These are phyloP conservation scores for Sordariomycetes sp. DNA, from an alignment of 2,329 filamentous ascomycete genomes.

Conservation along the genomic window DNA sequence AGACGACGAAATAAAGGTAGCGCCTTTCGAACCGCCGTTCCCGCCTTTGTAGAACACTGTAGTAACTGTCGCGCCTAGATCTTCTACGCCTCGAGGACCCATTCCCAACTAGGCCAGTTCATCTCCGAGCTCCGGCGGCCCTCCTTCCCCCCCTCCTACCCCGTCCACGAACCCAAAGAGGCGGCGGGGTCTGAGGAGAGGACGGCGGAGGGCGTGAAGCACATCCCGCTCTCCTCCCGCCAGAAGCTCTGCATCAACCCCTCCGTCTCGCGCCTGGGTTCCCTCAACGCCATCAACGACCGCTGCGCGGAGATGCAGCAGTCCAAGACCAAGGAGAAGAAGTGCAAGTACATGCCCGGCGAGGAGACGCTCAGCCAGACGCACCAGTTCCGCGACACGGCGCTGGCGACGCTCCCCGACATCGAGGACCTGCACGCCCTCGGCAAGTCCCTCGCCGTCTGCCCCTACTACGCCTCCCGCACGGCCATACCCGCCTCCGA, in stretches of 20 bases:
- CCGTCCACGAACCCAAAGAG: slow-evolving; percentile 14
- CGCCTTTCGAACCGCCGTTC: not conserved
- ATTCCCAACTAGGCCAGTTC: slow-evolving; percentile 86
- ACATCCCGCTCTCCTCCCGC: slow-evolving; percentile 73
- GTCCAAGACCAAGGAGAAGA: slow-evolving; percentile 43
- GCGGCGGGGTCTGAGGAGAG: not conserved
- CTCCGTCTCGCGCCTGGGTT: slow-evolving; percentile 60
- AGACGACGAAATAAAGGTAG: slow-evolving; percentile 58
- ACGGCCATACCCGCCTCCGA: slow-evolving; percentile 73
- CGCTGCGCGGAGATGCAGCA: slow-evolving; percentile 85
- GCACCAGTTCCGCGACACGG: slow-evolving; percentile 74
- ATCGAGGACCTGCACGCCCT: slow-evolving; percentile 82
- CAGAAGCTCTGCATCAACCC: slow-evolving; percentile 88
- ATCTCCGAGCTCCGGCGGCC: slow-evolving; percentile 72
- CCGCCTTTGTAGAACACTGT: slow-evolving; percentile 5
- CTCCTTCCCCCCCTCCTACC: slow-evolving; percentile 62
- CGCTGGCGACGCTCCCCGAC: slow-evolving; percentile 75
- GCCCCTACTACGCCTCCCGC: slow-evolving; percentile 93
- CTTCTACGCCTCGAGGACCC: slow-evolving; percentile 85
- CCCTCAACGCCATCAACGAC: slow-evolving; percentile 81
- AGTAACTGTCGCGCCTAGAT: slow-evolving; percentile 39
- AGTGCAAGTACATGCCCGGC: slow-evolving; percentile 69
- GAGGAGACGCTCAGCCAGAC: slow-evolving; percentile 63
- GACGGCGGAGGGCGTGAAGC: slow-evolving; percentile 48
- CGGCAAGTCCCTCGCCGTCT: slow-evolving; percentile 70